These are phyloP conservation scores for Diplocarpon mali DNA, from an alignment of 2,329 filamentous ascomycete species.

Conservation along the genomic window DNA sequence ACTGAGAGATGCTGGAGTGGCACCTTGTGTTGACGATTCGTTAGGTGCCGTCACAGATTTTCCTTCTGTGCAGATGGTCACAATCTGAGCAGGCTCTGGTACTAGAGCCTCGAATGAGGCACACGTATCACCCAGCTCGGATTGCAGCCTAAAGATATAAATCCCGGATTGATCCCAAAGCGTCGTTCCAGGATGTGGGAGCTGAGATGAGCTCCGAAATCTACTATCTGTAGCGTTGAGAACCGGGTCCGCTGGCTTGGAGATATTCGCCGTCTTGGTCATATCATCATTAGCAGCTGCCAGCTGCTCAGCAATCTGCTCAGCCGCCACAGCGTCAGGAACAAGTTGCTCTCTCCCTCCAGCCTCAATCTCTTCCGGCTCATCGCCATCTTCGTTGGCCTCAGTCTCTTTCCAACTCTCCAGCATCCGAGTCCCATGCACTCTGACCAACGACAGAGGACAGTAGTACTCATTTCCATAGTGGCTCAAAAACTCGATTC, in stretches of 20 bases:
- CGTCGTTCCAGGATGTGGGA: neutral
- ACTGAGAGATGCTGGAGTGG: neutral
- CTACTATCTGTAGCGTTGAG: neutral
- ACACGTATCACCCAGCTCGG: slow-evolving; percentile 8
- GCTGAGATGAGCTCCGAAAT: neutral
- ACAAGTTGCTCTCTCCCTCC: slow-evolving; percentile 18
- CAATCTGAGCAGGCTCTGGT: neutral
- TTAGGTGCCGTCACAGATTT: neutral
- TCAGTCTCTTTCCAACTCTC: slow-evolving; percentile 84
- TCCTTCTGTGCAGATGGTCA: neutral
- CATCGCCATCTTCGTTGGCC: slow-evolving; percentile 48
- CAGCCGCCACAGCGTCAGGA: slow-evolving; percentile 27
- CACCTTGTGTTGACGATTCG: neutral
- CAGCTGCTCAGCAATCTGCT: slow-evolving; percentile 18
- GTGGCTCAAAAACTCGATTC: slow-evolving; percentile 84
- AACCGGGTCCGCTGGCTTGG: slow-evolving; percentile 1
- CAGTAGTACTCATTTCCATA: slow-evolving; percentile 97
- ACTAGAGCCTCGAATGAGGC: slow-evolving; percentile 9
- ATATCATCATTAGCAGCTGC: slow-evolving; percentile 12
- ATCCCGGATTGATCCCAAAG: slow-evolving; percentile 8
- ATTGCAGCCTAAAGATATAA: slow-evolving; percentile 3
- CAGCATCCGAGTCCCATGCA: slow-evolving; percentile 91
- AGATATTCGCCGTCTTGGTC: slow-evolving; percentile 6
- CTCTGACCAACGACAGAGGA: slow-evolving; percentile 76
- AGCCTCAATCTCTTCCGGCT: slow-evolving; percentile 28